These are phyloP conservation scores for Lachnellula subtilissima DNA, from an alignment of 2,329 filamentous ascomycete species.

Conservation along the genomic window DNA sequence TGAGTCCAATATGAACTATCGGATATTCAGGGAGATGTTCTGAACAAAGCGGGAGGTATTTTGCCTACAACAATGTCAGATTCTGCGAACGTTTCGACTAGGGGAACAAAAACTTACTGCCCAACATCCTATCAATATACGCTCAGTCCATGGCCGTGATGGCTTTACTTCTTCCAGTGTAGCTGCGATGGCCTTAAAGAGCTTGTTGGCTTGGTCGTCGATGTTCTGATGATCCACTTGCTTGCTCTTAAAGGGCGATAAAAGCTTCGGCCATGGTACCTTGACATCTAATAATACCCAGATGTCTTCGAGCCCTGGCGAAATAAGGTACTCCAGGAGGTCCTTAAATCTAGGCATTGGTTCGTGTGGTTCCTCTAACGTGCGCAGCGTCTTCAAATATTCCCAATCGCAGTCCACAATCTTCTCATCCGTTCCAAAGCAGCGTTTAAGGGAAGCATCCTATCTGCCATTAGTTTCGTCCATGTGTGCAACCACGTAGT, in stretches of 20 bases:
- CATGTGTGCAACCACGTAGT: conserved; percentile 10
- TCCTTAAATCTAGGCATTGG: conserved; percentile 71
- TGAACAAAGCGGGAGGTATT: conserved; percentile 61
- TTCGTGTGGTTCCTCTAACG: conserved; percentile 61
- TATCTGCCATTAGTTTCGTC: conserved; percentile 32
- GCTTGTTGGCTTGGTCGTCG: conserved; percentile 62
- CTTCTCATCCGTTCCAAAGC: conserved; percentile 69
- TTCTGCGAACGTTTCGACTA: background rate
- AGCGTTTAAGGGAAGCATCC: conserved; percentile 73
- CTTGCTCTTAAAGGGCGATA: background rate
- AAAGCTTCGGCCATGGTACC: conserved; percentile 38
- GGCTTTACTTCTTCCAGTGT: conserved; percentile 52
- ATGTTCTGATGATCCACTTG: conserved; percentile 39
- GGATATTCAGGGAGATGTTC: conserved; percentile 58
- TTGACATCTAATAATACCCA: conserved; percentile 92
- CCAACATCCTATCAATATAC: conserved; percentile 81
- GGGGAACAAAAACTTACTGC: conserved; percentile 43
- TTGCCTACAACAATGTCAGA: conserved; percentile 40
- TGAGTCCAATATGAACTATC: conserved; percentile 63
- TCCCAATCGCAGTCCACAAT: conserved; percentile 74
- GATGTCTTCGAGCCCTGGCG: conserved; percentile 59
- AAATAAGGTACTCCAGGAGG: conserved; percentile 65
- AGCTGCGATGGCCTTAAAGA: conserved; percentile 65
- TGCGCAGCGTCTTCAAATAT: conserved; percentile 64
- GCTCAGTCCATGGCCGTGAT: conserved; percentile 59